Conservation (phyloP, 2,329 filamentous ascomycete genomes). For the Xenoacremonium recifei region DNA sequence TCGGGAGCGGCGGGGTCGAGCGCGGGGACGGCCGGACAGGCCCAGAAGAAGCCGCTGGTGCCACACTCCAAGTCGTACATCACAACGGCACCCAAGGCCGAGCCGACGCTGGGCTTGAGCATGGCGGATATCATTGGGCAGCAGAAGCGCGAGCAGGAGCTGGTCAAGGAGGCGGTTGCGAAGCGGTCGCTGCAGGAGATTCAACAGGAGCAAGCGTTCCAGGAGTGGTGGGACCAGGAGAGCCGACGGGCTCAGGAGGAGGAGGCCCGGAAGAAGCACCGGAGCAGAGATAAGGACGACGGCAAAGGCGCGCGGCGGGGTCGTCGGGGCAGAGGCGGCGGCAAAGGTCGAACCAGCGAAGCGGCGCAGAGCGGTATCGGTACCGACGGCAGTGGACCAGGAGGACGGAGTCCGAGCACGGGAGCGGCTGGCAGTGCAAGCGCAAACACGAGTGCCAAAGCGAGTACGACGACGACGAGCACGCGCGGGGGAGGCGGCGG, state of each 20-base stretch:
- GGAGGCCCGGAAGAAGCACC: conserved; percentile 43
- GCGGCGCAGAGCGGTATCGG: conserved; percentile 16
- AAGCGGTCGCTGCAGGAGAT: conserved; percentile 93
- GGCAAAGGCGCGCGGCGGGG: conserved; percentile 32
- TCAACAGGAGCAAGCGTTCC: conserved; percentile 94
- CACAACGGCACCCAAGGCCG: conserved; percentile 55
- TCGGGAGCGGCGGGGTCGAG: too few species aligned
- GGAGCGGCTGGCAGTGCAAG: conserved; percentile 11
- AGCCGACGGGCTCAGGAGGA: conserved; percentile 68
- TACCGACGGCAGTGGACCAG: conserved; percentile 8
- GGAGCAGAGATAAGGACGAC: conserved; percentile 42
- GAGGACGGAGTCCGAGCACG: conserved; percentile 5
- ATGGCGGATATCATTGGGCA: conserved; percentile 87
- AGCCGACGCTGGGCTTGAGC: conserved; percentile 66
- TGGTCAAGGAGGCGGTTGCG: conserved; percentile 77
- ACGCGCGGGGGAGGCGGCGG: conserved; percentile 15
- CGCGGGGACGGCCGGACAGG: conserved; percentile 26
- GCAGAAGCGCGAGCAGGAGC: conserved; percentile 80
- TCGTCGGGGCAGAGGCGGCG: conserved; percentile 30
- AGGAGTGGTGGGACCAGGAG: conserved; percentile 94
- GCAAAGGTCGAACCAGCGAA: conserved; percentile 23
- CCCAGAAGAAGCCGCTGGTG: conserved; percentile 43
- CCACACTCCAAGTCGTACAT: conserved; percentile 64
- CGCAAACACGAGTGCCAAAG: conserved; percentile 1
- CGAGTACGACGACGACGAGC: conserved; percentile 9